phyloP scores from a whole-genome alignment of 2,329 filamentous ascomycete species.

The Trichophyton equinum region DNA sequence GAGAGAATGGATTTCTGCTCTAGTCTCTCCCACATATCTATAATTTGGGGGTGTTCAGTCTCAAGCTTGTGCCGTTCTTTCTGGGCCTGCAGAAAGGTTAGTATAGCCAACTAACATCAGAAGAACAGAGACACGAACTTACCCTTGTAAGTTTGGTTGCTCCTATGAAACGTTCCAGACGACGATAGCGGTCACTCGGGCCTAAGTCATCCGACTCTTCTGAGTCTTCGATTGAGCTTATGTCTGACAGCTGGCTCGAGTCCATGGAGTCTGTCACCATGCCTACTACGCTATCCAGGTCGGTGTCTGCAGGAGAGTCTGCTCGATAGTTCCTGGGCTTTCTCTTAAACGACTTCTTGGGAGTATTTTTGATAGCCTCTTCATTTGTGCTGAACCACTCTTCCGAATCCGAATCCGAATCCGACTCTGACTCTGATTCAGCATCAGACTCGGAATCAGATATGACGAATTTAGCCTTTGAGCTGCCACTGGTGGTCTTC shows the following conservation, averaged over 20 bases:
- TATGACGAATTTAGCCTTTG: neutral
- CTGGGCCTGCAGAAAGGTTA: conserved; percentile 21
- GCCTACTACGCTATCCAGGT: neutral
- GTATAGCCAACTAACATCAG: neutral
- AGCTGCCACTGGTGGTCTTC: conserved; percentile 17
- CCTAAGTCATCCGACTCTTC: too few species aligned
- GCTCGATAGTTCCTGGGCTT: neutral
- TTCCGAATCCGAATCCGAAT: neutral
- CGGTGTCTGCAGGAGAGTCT: neutral
- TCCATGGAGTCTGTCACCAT: neutral
- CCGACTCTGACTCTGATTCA: neutral
- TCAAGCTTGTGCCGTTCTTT: conserved; percentile 58
- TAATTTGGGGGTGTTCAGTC: conserved; percentile 61
- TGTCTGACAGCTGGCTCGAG: neutral
- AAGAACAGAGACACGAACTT: too few species aligned
- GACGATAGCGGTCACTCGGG: too few species aligned
- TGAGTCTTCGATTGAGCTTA: neutral
- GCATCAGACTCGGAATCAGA: neutral
- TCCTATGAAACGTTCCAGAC: too few species aligned
- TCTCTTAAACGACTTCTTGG: neutral
- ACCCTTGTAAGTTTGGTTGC: too few species aligned
- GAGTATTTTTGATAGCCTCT: neutral
- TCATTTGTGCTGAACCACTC: neutral
- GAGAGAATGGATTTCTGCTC: conserved; percentile 55
- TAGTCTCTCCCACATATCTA: conserved; percentile 73